phyloP scores from a whole-genome alignment of 306 rosid species.

The Bauhinia variegata region DNA sequence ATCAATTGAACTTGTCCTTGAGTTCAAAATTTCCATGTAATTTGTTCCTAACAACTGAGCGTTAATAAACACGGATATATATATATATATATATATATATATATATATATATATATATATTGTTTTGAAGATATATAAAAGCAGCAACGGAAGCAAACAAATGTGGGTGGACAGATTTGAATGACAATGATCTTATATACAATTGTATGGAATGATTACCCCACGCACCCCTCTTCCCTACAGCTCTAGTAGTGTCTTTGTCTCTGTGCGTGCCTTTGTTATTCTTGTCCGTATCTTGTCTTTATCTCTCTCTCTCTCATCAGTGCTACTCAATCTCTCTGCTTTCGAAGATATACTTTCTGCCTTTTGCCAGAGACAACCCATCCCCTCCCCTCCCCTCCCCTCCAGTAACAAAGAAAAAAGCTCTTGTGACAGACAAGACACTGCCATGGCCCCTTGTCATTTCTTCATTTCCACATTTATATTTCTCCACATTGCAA shows the following conservation, averaged over 20 bases:
- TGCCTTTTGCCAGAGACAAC: conserved; percentile 42
- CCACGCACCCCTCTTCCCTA: conserved; percentile 41
- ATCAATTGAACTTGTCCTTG: too few relatives aligned
- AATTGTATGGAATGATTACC: conserved; percentile 51
- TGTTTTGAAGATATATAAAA: too few relatives aligned
- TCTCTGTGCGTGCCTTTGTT: conserved; percentile 27
- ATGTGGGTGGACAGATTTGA: conserved; percentile 14
- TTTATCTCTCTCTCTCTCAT: conserved; percentile 13
- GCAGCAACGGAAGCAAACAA: neutral
- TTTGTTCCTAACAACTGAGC: too few relatives aligned
- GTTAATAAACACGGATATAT: too few relatives aligned
- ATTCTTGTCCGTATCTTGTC: conserved; percentile 35
- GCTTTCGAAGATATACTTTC: conserved; percentile 17
- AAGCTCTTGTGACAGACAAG: conserved; percentile 51
- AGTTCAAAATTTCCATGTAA: too few relatives aligned
- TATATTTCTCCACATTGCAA: conserved; percentile 5
- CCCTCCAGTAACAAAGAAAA: conserved; percentile 38
- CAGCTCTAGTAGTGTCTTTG: neutral
- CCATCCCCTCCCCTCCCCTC: conserved; percentile 58
- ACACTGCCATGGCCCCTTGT: conserved; percentile 43
- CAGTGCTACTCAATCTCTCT: neutral
- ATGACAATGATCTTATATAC: neutral
- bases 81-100: too few relatives aligned
- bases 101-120: too few relatives aligned
- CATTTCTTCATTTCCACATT: neutral